Evolutionary conservation across 2,329 filamentous ascomycete species (phyloP), one percentile per base, ranked within the genome.

Genomic region (Xylariales sp.): DNA sequence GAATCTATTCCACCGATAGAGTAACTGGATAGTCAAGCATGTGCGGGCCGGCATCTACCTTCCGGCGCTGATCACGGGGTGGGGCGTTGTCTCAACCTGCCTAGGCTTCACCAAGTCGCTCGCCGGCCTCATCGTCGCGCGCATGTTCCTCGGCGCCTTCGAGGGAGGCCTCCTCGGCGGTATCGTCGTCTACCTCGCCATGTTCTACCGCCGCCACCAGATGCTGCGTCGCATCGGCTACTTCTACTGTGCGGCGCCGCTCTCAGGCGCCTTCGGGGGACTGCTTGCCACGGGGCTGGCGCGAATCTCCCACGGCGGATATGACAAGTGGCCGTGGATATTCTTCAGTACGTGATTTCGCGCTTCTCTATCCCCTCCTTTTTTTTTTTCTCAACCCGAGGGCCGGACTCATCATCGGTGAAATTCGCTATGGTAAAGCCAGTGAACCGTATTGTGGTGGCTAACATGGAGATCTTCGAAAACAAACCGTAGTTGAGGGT

Each of bases 11-110:
- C 57, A 67, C 33, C 52, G 63, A 0, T 63, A 61, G 1, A 88
- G 86, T 43, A 94, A 95, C 56, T 68, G 90, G 33, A 62, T 95
- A 17, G 78, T 95, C 42, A 95, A 94, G 63, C 74, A 72, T n/a
- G 65, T 87, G 44, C 73, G 79, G 2, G 89, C 89, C 0, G 86
- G 82, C 27, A 65, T 89, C 38, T 95, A 94, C 56, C 79, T 94
- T 40, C 85, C 88, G 2, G 65, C 74, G 19, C 93, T 93, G 54
- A 94, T 95, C 83, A 72, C 76, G 47, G 69, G 74, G 2, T 83
- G 84, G 85, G 85, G 85, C 3, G 62, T 72, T 8, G 72, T 70
- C 35, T 87, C 87, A 83, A 72, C 80, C 1, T 74, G 75, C 21
- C 85, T 85, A 72, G 82, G 83, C 3, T 75, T 86, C 32, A 72